Percentiles rank a stretch among this genome's conserved stretches.
These are phyloP conservation scores for Aspergillus funiculosus DNA, from an alignment of 495 filamentous ascomycete species.

Conservation along the genomic window DNA sequence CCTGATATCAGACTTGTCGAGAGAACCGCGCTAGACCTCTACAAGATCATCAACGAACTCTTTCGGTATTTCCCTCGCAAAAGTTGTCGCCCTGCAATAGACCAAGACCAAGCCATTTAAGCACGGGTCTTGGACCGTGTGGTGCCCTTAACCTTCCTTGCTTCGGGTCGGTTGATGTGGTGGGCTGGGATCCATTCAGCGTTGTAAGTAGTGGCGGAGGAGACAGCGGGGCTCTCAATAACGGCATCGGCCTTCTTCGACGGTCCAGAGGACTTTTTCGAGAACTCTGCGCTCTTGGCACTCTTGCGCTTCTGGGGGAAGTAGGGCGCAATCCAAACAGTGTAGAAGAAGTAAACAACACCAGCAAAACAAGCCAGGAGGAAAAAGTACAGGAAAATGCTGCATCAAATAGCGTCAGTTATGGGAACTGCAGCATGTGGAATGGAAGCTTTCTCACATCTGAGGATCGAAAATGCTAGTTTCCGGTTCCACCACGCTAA, in stretches of 20 bases:
- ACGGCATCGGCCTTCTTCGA: constrained; percentile 60
- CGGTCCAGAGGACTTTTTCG: constrained; percentile 50
- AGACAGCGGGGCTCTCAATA: constrained; percentile 65
- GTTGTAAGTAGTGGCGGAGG: constrained; percentile 72
- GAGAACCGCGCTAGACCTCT: constrained; percentile 1
- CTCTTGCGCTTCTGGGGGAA: constrained; percentile 82
- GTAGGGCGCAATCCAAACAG: constrained; percentile 91
- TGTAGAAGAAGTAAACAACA: constrained; percentile 93
- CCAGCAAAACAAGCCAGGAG: constrained; percentile 70
- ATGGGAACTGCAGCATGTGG: too few species aligned
- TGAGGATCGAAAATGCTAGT: constrained; percentile 93
- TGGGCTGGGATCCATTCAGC: constrained; percentile 92
- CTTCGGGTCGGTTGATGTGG: constrained; percentile 82
- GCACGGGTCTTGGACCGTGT: constrained; percentile 51
- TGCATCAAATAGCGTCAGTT: constrained; percentile 36
- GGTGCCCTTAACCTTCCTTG: constrained; percentile 71
- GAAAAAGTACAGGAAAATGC: constrained; percentile 96
- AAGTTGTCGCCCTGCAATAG: constrained; percentile 2
- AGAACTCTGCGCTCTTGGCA: constrained; percentile 55
- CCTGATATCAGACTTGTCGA: constrained; percentile 3
- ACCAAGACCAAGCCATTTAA: constrained; percentile 16
- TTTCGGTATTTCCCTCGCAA: constrained; percentile 6
- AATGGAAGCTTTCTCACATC: too few species aligned
- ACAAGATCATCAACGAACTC: constrained; percentile 3
- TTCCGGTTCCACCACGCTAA: constrained; percentile 86